Percentiles rank a stretch among this genome's conserved stretches.
phyloP scores from a whole-genome alignment of 768 basidiomycete genomes.

The Rhizopogon vesiculosus region DNA sequence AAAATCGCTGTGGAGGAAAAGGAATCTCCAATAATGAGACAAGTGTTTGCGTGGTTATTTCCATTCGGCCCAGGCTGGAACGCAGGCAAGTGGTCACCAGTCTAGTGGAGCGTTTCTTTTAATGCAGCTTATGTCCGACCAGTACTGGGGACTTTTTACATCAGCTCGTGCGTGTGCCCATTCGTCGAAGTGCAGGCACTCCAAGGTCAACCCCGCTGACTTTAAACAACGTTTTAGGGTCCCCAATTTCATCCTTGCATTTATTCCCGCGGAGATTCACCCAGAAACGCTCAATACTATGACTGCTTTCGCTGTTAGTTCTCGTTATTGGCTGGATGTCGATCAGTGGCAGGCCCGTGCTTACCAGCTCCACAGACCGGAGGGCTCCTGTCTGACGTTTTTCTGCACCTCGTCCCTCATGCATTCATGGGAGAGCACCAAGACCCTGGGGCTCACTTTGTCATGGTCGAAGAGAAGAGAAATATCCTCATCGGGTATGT shows the following conservation, averaged over 20 bases:
- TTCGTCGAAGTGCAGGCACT: conserved; percentile 7
- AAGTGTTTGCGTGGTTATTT: conserved; percentile 77
- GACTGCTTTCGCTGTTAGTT: conserved; percentile 85
- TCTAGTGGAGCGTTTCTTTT: neutral
- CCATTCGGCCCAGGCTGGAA: conserved; percentile 92
- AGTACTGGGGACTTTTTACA: conserved; percentile 92
- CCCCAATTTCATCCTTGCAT: conserved; percentile 92
- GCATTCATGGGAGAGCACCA: conserved; percentile 88
- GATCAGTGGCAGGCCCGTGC: conserved; percentile 10
- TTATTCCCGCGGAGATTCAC: conserved; percentile 87
- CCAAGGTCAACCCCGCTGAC: conserved; percentile 13
- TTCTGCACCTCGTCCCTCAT: conserved; percentile 88
- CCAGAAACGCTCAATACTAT: conserved; percentile 85
- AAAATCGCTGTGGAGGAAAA: conserved; percentile 57
- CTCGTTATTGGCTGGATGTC: conserved; percentile 4
- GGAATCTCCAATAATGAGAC: conserved; percentile 73
- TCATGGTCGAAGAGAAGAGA: conserved; percentile 86
- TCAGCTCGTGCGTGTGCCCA: conserved; percentile 74
- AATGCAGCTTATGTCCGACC: conserved; percentile 12
- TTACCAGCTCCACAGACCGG: conserved; percentile 54
- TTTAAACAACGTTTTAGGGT: conserved; percentile 45
- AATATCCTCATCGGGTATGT: conserved; percentile 86
- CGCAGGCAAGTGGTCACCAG: conserved; percentile 39
- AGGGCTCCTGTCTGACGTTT: conserved; percentile 89
- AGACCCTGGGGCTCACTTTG: conserved; percentile 64